phyloP scores from a whole-genome alignment of 371 early-diverging fungal genomes.

The Mucor racemosus region DNA sequence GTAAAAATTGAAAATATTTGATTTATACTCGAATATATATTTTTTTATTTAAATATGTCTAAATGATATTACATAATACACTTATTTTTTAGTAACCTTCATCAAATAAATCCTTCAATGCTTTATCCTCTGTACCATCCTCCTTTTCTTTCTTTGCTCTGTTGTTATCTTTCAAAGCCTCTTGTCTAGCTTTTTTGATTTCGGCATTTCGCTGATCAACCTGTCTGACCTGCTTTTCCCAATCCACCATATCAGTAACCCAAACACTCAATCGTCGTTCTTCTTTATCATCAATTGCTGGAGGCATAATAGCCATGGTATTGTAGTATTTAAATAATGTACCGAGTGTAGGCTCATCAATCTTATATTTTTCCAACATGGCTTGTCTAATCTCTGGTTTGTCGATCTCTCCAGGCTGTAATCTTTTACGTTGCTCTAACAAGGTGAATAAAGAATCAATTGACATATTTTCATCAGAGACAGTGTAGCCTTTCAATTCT shows the following conservation, averaged over 20 bases:
- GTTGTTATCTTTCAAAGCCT: constrained; percentile 31
- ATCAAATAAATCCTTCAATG: constrained; percentile 36
- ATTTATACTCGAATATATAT: too few relatives aligned
- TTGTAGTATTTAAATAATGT: constrained; percentile 43
- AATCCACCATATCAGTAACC: constrained; percentile 40
- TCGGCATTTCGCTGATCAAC: constrained; percentile 25
- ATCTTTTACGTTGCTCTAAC: constrained; percentile 43
- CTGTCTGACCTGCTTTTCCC: constrained; percentile 29
- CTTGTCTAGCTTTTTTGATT: constrained; percentile 28
- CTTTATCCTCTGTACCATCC: constrained; percentile 22
- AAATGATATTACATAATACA: too few relatives aligned
- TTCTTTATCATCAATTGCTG: constrained; percentile 37
- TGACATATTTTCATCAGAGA: constrained; percentile 22
- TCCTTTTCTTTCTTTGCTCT: constrained; percentile 1
- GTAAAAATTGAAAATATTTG: too few relatives aligned
- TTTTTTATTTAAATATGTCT: too few relatives aligned
- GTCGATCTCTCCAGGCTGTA: constrained; percentile 37
- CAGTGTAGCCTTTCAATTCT: constrained; percentile 13
- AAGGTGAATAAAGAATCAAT: constrained; percentile 42
- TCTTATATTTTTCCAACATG: constrained; percentile 30
- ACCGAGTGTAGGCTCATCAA: constrained; percentile 32
- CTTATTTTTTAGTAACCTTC: constrained; percentile 21
- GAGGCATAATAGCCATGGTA: constrained; percentile 48
- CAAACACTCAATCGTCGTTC: constrained; percentile 42
- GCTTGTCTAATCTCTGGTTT: constrained; percentile 23